Percentiles rank a stretch among this genome's conserved stretches.
These are phyloP conservation scores for Coemansia reversa DNA, from an alignment of 192 early-diverging fungal genomes.

Conservation along the genomic window DNA sequence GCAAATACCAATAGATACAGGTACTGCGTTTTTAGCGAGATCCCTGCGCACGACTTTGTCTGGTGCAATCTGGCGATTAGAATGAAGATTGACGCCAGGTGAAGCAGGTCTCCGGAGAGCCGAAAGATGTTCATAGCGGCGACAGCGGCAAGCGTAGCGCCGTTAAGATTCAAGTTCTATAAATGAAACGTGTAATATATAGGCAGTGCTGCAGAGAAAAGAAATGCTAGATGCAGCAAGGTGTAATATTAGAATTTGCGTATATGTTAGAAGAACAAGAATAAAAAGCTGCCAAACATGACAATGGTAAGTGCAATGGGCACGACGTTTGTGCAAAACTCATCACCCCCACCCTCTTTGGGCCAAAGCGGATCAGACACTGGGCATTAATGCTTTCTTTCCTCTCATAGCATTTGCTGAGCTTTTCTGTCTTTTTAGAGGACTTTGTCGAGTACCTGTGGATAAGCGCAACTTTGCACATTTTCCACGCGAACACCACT, in stretches of 20 bases:
- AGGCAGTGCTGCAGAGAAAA: constrained; percentile 4
- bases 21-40: constrained; percentile 96
- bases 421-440: not conserved
- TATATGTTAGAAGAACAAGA: not conserved
- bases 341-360: not conserved
- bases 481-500: not conserved
- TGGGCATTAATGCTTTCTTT: not conserved
- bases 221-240: not conserved
- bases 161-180: not conserved
- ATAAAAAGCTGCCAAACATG: not conserved
- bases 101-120: constrained; percentile 88
- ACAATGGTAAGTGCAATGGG: not conserved
- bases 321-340: not conserved
- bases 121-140: constrained; percentile 88
- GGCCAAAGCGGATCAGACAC: not conserved
- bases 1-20: constrained; percentile 89
- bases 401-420: not conserved
- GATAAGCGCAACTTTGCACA: not conserved
- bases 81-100: constrained; percentile 91
- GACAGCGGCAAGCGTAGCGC: not conserved
- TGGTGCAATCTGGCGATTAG: constrained; percentile 88
- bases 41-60: constrained; percentile 87
- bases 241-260: not conserved
- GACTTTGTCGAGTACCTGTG: not conserved
- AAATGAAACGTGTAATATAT: constrained; percentile 1